Evolutionary conservation across 257 asterid species (phyloP), one percentile per base, ranked within the genome.

Genomic region (Catharanthus roseus): DNA sequence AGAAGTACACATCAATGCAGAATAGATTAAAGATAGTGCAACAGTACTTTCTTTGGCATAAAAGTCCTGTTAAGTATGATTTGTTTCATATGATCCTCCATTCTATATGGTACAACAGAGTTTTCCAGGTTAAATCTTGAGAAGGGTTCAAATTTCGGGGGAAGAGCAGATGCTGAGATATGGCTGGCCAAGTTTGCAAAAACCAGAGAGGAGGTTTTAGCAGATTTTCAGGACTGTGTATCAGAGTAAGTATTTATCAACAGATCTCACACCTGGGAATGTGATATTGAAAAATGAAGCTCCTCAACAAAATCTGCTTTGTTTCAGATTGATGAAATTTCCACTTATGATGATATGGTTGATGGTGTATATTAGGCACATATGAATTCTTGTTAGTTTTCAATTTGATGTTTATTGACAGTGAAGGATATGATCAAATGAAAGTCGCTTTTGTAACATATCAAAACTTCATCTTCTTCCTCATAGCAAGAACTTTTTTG

Each of bases 11-110:
- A 10, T 68, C 66, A 78, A 85, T 87, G 89, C 84, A 75, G 77
- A 73, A 10, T 2, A 82, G 88, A 42, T 63, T 87, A 39, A 83
- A 80, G 73, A 45, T 74, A 1, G 84, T 83, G 47, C 85, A 72
- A 71, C 64, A 58, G 67, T 79, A 83, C 70, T 87, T 87, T 12
- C 77, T 85, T 74, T 87, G 93, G 93, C 86, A 87, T 77, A 82
- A 80, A 77, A 56, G 39, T 36, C 90, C 93, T 26, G 65, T 78
- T 23, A 87, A 64, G 78, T 83, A 80, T 54, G 93, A 87, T 73
- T 71, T 87, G 78, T 87, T 87, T 77, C 90, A 87, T 74, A 87
- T 87, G 93, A 81, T 84, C 72, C 90, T 87, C 74, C 93, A 87
- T 68, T 85, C 93, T 34, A 81, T 87, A 72, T 85, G 93, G 93